phyloP scores from a whole-genome alignment of 768 basidiomycete genomes.

The Naganishia friedmannii region DNA sequence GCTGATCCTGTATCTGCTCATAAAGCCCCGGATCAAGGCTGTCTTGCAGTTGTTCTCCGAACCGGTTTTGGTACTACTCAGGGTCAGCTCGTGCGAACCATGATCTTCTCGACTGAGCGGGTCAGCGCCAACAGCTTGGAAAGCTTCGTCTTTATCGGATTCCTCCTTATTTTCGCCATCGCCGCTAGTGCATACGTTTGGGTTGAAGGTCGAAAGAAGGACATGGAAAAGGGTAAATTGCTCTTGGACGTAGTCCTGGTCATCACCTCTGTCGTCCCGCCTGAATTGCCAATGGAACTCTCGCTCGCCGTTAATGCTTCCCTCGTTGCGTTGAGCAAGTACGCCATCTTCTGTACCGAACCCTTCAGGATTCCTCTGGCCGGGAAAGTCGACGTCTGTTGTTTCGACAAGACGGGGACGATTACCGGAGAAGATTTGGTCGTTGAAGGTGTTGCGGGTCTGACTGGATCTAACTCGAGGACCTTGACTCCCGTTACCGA shows the following conservation, averaged over 20 bases:
- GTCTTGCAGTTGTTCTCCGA: conserved; percentile 84
- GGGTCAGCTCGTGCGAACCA: conserved; percentile 93
- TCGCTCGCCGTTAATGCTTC: conserved; percentile 93
- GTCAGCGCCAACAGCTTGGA: conserved; percentile 95
- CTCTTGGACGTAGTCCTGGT: conserved; percentile 93
- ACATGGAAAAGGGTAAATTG: conserved; percentile 90
- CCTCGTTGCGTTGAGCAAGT: conserved; percentile 87
- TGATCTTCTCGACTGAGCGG: conserved; percentile 98
- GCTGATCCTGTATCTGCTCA: neutral
- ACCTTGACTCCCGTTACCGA: conserved; percentile 74
- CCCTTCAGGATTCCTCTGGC: conserved; percentile 97
- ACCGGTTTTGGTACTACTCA: conserved; percentile 98
- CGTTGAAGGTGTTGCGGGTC: conserved; percentile 85
- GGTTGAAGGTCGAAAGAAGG: conserved; percentile 92
- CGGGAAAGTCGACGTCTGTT: conserved; percentile 94
- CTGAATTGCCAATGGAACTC: conserved; percentile 96
- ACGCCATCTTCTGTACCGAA: conserved; percentile 96
- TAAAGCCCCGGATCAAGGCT: conserved; percentile 77
- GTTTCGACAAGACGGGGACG: conserved; percentile 99
- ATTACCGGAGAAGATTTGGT: conserved; percentile 95
- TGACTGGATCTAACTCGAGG: conserved; percentile 64
- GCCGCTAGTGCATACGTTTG: conserved; percentile 98
- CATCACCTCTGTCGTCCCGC: conserved; percentile 94
- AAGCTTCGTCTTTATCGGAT: conserved; percentile 95
- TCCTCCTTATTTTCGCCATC: conserved; percentile 93